Evolutionary conservation across 2,329 filamentous ascomycete genomes (phyloP), one percentile per base, ranked within the genome.

Genomic region (Colletotrichum tropicale): DNA sequence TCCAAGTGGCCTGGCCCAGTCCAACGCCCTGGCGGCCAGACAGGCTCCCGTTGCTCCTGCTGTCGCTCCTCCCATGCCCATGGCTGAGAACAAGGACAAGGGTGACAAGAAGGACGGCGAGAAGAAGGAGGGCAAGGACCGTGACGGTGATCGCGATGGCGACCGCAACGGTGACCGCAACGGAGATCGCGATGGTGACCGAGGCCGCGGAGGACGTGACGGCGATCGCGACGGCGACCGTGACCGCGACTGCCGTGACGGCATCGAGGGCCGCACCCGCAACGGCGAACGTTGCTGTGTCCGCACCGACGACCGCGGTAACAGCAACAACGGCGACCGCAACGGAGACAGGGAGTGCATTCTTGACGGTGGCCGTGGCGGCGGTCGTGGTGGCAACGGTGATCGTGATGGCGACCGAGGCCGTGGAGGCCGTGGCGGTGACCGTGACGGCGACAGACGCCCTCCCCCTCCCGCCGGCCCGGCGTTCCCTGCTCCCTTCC

Each of bases 401-500:
- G 43, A 52, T 32, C 12, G 58, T 28, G 34, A 30, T 7, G 66
- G 64, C 13, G 64, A 30, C 34, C 62, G 62, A 28, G 38, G 28
- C 8, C 30, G 52, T 10, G 30, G 65, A n/a, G 43, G 43, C 18
- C 18, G 65, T 36, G 28, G 12, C 30, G 43, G 55, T 24, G 66
- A 32, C n/a, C 43, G 69, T 12, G 61, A 65, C 10, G 71, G 58
- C 15, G 56, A 30, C 56, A 64, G 64, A 16, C 62, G 43, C 26
- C 73, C 61, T n/a, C 60, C 66, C 36, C 71, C 72, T 18, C 56
- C 69, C 32, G 43, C 56, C 10, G 16, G n/a, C 18, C 61, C 66
- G 52, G 55, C 15, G 6, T 72, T 75, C 43, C 66, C 71, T 12
- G 71, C 71, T 10, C 71, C 62, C 30, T 71, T 72, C 73, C 73